Conservation (phyloP, 108 stramenopile species). For the Nannochloropsis salina region DNA sequence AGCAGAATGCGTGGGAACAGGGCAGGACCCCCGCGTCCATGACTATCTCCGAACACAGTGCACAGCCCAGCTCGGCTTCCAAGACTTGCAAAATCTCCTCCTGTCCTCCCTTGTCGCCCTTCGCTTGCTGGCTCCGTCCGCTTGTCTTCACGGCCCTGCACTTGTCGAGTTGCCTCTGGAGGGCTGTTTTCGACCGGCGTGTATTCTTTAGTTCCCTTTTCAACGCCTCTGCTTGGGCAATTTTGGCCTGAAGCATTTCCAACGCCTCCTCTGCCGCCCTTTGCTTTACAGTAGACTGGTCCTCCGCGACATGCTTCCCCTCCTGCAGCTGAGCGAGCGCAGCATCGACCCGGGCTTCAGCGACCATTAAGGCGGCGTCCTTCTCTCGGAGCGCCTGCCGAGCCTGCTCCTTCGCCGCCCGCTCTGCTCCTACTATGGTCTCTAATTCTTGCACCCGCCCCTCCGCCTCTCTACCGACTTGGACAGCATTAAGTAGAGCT, state of each 20-base stretch:
- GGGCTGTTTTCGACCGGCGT: background rate
- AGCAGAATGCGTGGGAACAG: conserved; percentile 17
- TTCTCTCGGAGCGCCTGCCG: background rate
- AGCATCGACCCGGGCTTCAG: background rate
- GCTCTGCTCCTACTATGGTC: background rate
- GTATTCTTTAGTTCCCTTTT: background rate
- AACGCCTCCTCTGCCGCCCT: background rate
- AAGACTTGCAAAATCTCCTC: background rate
- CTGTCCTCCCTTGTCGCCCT: background rate
- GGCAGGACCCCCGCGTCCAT: background rate
- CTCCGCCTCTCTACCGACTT: background rate
- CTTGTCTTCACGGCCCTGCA: background rate
- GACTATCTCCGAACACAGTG: conserved; percentile 9
- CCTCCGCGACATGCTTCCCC: background rate
- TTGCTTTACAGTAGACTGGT: background rate
- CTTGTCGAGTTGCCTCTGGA: background rate
- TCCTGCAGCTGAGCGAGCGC: background rate
- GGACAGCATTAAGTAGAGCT: background rate
- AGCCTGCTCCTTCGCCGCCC: background rate
- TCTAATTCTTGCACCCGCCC: background rate
- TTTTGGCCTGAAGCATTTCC: background rate
- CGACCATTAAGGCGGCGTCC: background rate
- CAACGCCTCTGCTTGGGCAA: background rate
- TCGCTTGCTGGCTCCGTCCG: background rate
- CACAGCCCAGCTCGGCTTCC: background rate